phyloP scores from a whole-genome alignment of 768 basidiomycete species.

The Termitomyces sp. region DNA sequence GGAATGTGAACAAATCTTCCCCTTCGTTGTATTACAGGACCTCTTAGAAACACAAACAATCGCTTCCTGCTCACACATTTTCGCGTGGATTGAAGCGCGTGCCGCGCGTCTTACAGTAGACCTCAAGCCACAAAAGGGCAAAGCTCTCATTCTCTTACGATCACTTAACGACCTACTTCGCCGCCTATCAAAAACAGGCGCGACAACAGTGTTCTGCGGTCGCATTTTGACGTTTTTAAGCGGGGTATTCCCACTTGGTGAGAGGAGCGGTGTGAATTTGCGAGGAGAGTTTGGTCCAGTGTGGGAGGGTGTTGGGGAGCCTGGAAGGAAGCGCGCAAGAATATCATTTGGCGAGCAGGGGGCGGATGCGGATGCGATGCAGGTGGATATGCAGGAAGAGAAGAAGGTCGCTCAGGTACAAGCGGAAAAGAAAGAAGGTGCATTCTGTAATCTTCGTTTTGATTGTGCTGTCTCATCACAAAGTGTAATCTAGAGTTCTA shows the following conservation, averaged over 20 bases:
- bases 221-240: conserved; percentile 85
- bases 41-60: conserved; percentile 85
- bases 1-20: conserved; percentile 71
- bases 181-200: conserved; percentile 80
- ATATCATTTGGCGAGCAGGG: conserved; percentile 17
- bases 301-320: conserved; percentile 62
- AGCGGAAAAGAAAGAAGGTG: conserved; percentile 60
- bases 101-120: conserved; percentile 64
- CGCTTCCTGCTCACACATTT: conserved; percentile 77
- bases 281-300: conserved; percentile 80
- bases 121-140: conserved; percentile 83
- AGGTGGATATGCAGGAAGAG: conserved; percentile 44
- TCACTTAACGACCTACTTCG: conserved; percentile 84
- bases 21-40: conserved; percentile 72
- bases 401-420: conserved; percentile 24
- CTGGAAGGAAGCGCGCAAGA: conserved; percentile 25
- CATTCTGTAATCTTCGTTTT: background rate
- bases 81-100: conserved; percentile 81
- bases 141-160: conserved; percentile 78
- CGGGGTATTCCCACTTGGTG: conserved; percentile 80
- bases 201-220: conserved; percentile 83
- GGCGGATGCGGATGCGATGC: conserved; percentile 47
- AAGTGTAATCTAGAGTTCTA: conserved; percentile 57
- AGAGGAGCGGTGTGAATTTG: conserved; percentile 88
- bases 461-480: background rate